Conservation (phyloP, 78 protist species). For the Planoprotostelium fungivorum region DNA sequence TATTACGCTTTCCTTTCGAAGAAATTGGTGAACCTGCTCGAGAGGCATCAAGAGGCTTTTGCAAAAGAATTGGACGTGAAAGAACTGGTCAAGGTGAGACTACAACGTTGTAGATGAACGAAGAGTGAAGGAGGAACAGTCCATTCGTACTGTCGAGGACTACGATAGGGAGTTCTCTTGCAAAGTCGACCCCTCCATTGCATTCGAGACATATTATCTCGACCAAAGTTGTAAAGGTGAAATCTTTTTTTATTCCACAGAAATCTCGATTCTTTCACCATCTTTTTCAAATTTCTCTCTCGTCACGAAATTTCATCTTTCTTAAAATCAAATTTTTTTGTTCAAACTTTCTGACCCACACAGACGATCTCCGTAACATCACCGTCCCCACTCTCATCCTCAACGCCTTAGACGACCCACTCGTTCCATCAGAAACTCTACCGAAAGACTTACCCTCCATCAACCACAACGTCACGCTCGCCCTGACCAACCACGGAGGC, state of each 20-base stretch:
- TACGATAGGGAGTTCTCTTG: neutral
- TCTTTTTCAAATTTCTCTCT: no score
- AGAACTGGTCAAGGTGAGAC: neutral
- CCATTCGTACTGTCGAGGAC: neutral
- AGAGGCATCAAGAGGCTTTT: neutral
- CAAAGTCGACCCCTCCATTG: neutral
- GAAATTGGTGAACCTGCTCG: neutral
- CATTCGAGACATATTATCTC: neutral
- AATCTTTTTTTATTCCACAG: no score
- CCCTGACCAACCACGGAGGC: neutral
- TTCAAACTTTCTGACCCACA: neutral
- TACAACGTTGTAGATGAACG: neutral
- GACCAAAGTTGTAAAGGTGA: neutral
- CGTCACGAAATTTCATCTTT: no score
- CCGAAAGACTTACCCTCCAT: neutral
- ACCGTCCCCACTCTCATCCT: neutral
- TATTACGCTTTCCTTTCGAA: neutral
- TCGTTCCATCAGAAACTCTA: neutral
- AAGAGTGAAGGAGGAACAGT: neutral
- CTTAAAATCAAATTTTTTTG: no score
- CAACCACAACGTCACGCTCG: neutral
- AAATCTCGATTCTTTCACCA: no score
- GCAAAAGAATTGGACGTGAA: neutral
- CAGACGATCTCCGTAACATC: neutral
- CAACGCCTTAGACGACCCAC: neutral